A percentile compares a stretch with the other conserved stretches of the same genome.
These are phyloP conservation scores for Lasiosphaeria hispida DNA, from an alignment of 495 filamentous ascomycete species.

Conservation along the genomic window DNA sequence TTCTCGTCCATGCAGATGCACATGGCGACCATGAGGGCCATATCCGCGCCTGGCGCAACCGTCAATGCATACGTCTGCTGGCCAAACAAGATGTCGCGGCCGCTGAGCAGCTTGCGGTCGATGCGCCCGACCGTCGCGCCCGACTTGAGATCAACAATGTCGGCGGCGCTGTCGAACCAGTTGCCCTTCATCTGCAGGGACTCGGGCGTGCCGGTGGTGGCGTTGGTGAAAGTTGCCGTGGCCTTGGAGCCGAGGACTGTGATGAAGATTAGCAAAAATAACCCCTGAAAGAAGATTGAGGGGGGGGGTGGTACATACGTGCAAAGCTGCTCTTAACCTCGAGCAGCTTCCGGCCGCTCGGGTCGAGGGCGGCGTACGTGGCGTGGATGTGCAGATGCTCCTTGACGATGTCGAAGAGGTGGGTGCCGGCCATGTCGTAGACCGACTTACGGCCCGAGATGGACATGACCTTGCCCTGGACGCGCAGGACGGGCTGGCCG, in stretches of 20 bases:
- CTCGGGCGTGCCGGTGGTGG: slow-evolving; percentile 32
- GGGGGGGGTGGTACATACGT: slow-evolving; percentile 33
- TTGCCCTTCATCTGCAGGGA: slow-evolving; percentile 41
- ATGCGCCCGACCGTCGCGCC: slow-evolving; percentile 52
- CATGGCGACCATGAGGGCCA: slow-evolving; percentile 57
- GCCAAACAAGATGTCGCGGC: slow-evolving; percentile 51
- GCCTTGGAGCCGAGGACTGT: slow-evolving; percentile 48
- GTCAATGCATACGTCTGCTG: slow-evolving; percentile 60
- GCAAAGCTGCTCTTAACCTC: slow-evolving; percentile 51
- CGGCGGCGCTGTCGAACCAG: slow-evolving; percentile 48
- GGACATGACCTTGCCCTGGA: slow-evolving; percentile 47
- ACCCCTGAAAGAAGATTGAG: no score
- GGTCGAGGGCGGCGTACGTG: slow-evolving; percentile 45
- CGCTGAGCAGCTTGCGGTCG: slow-evolving; percentile 53
- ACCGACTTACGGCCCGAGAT: slow-evolving; percentile 46
- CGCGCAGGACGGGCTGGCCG: slow-evolving; percentile 49
- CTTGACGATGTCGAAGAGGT: slow-evolving; percentile 53
- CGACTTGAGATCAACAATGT: slow-evolving; percentile 45
- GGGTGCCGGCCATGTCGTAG: slow-evolving; percentile 42
- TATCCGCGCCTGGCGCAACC: slow-evolving; percentile 59
- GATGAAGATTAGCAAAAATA: not conserved
- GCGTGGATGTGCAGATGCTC: slow-evolving; percentile 49
- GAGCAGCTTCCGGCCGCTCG: slow-evolving; percentile 41
- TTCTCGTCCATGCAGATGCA: slow-evolving; percentile 63
- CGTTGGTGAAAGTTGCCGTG: slow-evolving; percentile 46